These are phyloP conservation scores for Trichoderma arundinaceum DNA, from an alignment of 2,329 filamentous ascomycete genomes.

Conservation along the genomic window DNA sequence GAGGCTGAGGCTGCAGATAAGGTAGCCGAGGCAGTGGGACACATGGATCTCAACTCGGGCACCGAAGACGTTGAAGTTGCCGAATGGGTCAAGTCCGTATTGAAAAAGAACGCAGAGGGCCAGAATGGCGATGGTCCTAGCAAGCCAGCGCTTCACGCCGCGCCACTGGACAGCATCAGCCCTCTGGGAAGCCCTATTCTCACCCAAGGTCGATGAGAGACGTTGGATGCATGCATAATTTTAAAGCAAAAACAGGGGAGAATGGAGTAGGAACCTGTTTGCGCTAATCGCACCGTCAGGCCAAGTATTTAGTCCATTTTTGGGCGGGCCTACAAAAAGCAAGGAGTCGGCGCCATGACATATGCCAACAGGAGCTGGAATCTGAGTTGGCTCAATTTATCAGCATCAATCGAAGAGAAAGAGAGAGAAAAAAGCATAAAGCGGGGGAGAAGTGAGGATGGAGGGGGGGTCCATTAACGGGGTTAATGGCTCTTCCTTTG, in stretches of 20 bases:
- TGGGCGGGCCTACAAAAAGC: background rate
- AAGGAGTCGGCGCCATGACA: constrained; percentile 11
- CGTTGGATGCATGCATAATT: constrained; percentile 1
- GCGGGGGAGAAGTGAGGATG: background rate
- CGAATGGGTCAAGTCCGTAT: constrained; percentile 76
- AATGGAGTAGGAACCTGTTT: background rate
- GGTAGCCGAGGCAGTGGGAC: constrained; percentile 52
- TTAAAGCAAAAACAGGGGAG: constrained; percentile 31
- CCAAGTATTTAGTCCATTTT: background rate
- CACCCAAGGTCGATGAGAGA: background rate
- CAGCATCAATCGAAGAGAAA: constrained; percentile 6
- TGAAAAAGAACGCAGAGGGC: constrained; percentile 64
- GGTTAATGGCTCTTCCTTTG: background rate
- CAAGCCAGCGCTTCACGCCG: constrained; percentile 86
- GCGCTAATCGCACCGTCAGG: background rate
- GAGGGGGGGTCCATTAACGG: background rate
- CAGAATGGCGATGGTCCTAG: constrained; percentile 53
- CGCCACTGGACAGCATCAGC: constrained; percentile 77
- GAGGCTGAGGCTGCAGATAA: constrained; percentile 50
- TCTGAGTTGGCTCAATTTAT: constrained; percentile 23
- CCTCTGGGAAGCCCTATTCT: constrained; percentile 52
- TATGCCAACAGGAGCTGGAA: constrained; percentile 29
- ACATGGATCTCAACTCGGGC: constrained; percentile 48
- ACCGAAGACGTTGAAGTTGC: constrained; percentile 80
- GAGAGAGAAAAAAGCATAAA: constrained; percentile 5